phyloP scores from a whole-genome alignment of 257 asterid species.

The Capsicum baccatum region DNA sequence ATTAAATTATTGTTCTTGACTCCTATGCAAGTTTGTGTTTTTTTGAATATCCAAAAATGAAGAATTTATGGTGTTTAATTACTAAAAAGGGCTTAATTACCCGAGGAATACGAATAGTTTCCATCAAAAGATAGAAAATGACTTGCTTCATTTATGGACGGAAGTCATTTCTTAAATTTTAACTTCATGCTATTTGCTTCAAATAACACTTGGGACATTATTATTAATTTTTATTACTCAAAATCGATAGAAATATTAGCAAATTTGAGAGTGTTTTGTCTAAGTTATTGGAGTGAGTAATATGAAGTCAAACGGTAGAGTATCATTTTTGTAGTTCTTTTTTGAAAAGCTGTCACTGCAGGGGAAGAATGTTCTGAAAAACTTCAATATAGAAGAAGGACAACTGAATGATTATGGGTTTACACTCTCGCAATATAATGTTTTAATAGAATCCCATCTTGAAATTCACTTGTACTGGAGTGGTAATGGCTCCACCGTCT shows the following conservation, averaged over 20 bases:
- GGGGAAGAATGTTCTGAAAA: conserved; percentile 17
- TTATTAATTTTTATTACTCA: background rate
- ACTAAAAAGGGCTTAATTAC: background rate
- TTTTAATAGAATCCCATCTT: background rate
- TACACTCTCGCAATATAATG: background rate
- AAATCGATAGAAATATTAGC: background rate
- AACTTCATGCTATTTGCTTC: background rate
- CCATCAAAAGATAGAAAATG: no score
- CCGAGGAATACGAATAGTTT: no score
- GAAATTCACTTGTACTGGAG: conserved; percentile 39
- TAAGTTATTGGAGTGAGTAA: background rate
- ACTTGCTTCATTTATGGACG: no score
- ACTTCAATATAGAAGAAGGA: conserved; percentile 32
- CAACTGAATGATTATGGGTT: background rate
- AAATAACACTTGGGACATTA: background rate
- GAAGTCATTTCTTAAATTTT: background rate
- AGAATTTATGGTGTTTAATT: background rate
- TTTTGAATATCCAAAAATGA: background rate
- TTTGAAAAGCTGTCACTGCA: background rate
- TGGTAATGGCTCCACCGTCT: conserved; percentile 29
- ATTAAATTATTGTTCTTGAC: no score
- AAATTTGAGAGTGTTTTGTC: background rate
- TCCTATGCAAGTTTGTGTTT: no score
- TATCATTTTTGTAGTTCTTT: background rate
- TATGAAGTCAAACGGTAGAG: background rate